Conservation (phyloP, 225 moss, liverwort and hornwort genomes). For the Lunularia cruciata region DNA sequence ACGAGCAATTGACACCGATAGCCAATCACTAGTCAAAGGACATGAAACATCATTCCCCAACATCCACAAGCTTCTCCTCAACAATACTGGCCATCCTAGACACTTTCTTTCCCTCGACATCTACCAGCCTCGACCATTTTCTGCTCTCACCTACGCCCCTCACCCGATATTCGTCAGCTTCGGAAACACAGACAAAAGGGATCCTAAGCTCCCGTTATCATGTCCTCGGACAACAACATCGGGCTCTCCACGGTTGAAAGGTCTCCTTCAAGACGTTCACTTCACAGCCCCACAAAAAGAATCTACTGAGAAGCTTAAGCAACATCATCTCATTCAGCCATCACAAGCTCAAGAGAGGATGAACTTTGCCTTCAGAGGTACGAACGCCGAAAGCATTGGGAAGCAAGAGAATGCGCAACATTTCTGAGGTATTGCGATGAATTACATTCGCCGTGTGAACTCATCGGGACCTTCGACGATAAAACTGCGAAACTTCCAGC, state of each 20-base stretch:
- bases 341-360: constrained; percentile 17
- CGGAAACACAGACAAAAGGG: not conserved
- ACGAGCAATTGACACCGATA: not conserved
- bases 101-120: constrained; percentile 31
- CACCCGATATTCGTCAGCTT: not conserved
- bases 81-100: constrained; percentile 20
- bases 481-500: constrained; percentile 23
- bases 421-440: constrained; percentile 21
- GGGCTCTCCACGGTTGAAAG: constrained; percentile 20
- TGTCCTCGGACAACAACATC: not conserved
- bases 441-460: constrained; percentile 16
- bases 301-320: constrained; percentile 36
- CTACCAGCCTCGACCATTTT: constrained; percentile 28
- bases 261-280: constrained; percentile 28
- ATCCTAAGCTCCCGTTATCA: not conserved
- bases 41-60: not conserved
- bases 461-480: constrained; percentile 19
- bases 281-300: constrained; percentile 38
- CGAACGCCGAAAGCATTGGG: constrained; percentile 37
- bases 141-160: constrained; percentile 20
- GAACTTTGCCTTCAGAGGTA: constrained; percentile 30
- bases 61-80: not conserved
- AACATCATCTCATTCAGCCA: constrained; percentile 9
- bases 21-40: not conserved
- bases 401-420: constrained; percentile 39